Percentiles rank a stretch among this genome's conserved stretches.
phyloP scores from a whole-genome alignment of 192 early-diverging fungal species.

The Phlyctochytrium arcticum region DNA sequence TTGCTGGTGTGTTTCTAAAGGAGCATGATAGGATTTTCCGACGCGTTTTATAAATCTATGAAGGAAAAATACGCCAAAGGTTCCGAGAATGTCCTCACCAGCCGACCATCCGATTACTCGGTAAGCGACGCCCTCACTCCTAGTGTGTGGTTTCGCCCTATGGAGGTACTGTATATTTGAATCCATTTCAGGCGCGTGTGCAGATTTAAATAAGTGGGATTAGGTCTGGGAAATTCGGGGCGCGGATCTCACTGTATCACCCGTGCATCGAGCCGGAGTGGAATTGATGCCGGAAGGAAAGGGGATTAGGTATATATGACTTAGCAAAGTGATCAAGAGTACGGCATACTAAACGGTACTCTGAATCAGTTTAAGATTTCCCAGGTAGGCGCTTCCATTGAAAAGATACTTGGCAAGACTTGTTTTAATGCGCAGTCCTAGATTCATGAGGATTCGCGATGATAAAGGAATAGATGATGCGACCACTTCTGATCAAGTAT shows the following conservation, averaged over 20 bases:
- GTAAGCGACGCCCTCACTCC: slow-evolving; percentile 3
- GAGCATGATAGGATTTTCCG: slow-evolving; percentile 6
- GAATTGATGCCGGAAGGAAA: neutral
- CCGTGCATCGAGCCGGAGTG: slow-evolving; percentile 12
- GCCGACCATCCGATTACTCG: neutral
- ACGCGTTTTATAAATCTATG: slow-evolving; percentile 13
- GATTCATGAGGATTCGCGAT: slow-evolving; percentile 6
- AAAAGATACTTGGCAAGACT: no score
- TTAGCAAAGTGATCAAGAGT: neutral
- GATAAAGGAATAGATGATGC: slow-evolving; percentile 18
- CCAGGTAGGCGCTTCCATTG: no score
- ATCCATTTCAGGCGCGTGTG: neutral
- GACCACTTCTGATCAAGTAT: slow-evolving; percentile 12
- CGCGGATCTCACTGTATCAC: slow-evolving; percentile 12
- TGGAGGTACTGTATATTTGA: no score
- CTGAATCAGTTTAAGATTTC: slow-evolving; percentile 7
- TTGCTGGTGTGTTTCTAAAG: neutral
- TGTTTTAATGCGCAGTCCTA: neutral
- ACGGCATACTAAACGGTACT: no score
- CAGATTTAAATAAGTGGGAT: neutral
- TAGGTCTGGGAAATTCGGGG: slow-evolving; percentile 23
- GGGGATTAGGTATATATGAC: slow-evolving; percentile 5
- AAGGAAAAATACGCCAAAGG: neutral
- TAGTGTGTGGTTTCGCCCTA: slow-evolving; percentile 16
- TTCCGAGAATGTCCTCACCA: neutral